phyloP scores from a whole-genome alignment of 2,329 filamentous ascomycete genomes.

The Hypoxylon rubiginosum region DNA sequence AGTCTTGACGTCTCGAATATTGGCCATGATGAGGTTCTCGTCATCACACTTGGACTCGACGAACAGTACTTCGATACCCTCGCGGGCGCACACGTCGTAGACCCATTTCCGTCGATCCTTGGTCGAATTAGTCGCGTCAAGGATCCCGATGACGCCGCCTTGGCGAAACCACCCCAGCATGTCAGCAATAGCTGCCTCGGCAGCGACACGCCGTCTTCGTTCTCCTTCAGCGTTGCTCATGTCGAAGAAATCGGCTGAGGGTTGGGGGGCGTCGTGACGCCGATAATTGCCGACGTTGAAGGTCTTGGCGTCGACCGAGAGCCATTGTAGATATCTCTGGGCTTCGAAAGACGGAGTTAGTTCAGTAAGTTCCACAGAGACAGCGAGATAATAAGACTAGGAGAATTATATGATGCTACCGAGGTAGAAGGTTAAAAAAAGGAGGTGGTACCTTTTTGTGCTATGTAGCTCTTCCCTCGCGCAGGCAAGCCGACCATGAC shows the following conservation, averaged over 20 bases:
- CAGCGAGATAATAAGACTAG: background rate
- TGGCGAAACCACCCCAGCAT: conserved; percentile 94
- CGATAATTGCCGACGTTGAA: conserved; percentile 99
- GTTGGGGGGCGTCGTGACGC: conserved; percentile 88
- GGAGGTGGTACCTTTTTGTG: conserved; percentile 82
- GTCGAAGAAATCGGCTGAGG: conserved; percentile 95
- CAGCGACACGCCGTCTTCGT: conserved; percentile 86
- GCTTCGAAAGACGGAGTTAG: conserved; percentile 64
- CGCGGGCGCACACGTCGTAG: conserved; percentile 78
- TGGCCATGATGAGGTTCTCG: conserved; percentile 96
- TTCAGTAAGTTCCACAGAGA: conserved; percentile 21
- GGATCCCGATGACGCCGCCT: conserved; percentile 87
- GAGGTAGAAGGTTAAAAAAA: background rate
- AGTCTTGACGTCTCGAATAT: conserved; percentile 97
- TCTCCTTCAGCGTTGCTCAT: conserved; percentile 91
- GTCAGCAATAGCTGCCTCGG: conserved; percentile 90
- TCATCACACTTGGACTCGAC: conserved; percentile 98
- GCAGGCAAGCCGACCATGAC: conserved; percentile 99
- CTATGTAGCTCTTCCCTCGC: conserved; percentile 96
- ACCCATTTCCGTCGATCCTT: conserved; percentile 93
- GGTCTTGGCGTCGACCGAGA: conserved; percentile 91
- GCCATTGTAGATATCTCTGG: conserved; percentile 95
- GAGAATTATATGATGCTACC: background rate
- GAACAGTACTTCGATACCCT: conserved; percentile 90
- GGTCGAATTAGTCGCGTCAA: conserved; percentile 97